Percentiles rank a stretch among this genome's conserved stretches.
Evolutionary conservation across 2,329 filamentous ascomycete genomes (phyloP).

Genomic region (Diaporthe destruens): DNA sequence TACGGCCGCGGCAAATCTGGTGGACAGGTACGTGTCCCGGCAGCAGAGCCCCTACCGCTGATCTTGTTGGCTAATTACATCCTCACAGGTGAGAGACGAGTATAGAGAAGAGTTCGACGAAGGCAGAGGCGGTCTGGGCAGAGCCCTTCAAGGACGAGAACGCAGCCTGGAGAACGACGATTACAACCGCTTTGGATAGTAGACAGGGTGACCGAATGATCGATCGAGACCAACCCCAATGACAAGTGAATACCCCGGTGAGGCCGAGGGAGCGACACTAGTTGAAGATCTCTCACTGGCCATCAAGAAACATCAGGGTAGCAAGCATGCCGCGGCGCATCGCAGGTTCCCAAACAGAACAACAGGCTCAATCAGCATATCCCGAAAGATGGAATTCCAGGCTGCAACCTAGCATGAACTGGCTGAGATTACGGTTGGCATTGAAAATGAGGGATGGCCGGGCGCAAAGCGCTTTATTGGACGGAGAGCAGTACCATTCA

Average conservation of each 20-base stretch:
- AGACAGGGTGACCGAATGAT: constrained; percentile 16
- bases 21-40: constrained; percentile 69
- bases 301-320: constrained; percentile 9
- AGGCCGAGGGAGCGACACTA: not conserved
- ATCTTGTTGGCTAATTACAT: not conserved
- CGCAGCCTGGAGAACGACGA: constrained; percentile 66
- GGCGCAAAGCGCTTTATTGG: constrained; percentile 25
- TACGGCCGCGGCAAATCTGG: constrained; percentile 96
- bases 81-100: constrained; percentile 81
- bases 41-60: not conserved
- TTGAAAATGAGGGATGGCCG: not conserved
- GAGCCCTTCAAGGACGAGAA: constrained; percentile 67
- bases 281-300: not conserved
- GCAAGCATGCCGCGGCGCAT: not conserved
- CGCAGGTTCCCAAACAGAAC: not conserved
- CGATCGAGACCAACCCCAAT: not conserved
- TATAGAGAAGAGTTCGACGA: constrained; percentile 98
- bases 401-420: not conserved
- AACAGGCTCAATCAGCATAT: not conserved
- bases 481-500: not conserved
- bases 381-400: not conserved
- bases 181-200: constrained; percentile 68
- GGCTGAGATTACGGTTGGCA: not conserved
- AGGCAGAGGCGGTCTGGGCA: constrained; percentile 88
- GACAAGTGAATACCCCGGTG: not conserved